Base-by-base conservation (phyloP, 768 basidiomycete genomes). In the Boletellus emodensis region DNA sequence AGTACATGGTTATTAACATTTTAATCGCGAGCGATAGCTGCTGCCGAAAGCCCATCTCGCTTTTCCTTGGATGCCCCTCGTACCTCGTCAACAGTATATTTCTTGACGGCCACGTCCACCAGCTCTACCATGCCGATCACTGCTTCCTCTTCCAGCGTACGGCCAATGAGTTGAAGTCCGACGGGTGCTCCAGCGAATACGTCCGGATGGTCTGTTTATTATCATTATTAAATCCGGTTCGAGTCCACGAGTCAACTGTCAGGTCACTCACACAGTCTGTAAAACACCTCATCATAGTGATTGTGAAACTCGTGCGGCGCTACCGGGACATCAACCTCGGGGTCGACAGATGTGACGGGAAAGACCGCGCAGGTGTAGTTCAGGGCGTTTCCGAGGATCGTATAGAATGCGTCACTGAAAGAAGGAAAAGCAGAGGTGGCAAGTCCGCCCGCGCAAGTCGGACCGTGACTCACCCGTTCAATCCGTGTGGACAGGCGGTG, bases 91-190 rank as follows among this genome's bases (percentile, higher is more conserved):
- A 28, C 30, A 5, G 12, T 37, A 30, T 58, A 24, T 40, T 53
- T 63, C 58, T 65, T 70, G 6, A 75, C 45, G 11, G 75, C 73
- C 3, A 56, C 62, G 24, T 72, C 71, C 12, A 77, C 72, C 6
- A 77, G 61, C 54, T 76, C 75, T 4, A 72, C 71, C 73, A 80
- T 75, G 5, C 62, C 66, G 10, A 81, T 67, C 15, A 81, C 75
- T 0, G 75, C 79, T 58, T 81, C 79, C 46, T 81, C 79, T 58
- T 81, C 79, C 40, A 68, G 65, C 32, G 70, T 73, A 22, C 71
- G 66, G 3, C 78, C 79, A 7, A 76, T 65, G 12, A 80, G 62
- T 60, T 82, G 80, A 40, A 82, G 62, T 14, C 68, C 67, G 6
- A 80, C 67, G 2, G 79, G 78, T n/a, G 72, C 70, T 14, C 72